Conservation (phyloP, 805 yeast species). For the Monosporozyma yasuniensis region DNA sequence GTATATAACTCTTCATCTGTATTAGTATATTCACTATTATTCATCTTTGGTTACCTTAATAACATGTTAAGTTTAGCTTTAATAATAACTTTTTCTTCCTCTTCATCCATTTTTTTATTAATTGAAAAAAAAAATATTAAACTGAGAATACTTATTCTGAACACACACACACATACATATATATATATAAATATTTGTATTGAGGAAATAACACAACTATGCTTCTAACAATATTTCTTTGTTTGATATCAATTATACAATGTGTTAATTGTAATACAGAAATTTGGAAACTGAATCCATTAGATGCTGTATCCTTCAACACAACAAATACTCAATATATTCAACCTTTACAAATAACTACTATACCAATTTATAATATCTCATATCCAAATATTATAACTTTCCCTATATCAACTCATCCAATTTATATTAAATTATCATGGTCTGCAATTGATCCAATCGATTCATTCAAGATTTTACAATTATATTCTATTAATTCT, state of each 20-base stretch:
- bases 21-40: not conserved
- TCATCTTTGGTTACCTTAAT: too few species aligned
- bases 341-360: not conserved
- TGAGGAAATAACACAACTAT: not conserved
- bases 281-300: not conserved
- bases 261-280: not conserved
- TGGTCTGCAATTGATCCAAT: conserved; percentile 28
- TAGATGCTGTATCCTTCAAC: not conserved
- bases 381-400: not conserved
- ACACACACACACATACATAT: too few species aligned
- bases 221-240: not conserved
- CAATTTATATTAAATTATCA: conserved; percentile 16
- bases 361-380: not conserved
- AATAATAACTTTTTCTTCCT: not conserved
- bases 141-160: too few species aligned
- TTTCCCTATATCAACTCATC: not conserved
- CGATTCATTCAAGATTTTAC: not conserved
- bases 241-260: not conserved
- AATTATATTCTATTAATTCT: not conserved
- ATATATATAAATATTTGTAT: too few species aligned
- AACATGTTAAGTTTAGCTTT: too few species aligned
- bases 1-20: not conserved
- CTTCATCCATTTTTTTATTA: too few species aligned
- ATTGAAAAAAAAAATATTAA: too few species aligned
- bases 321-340: not conserved